Evolutionary conservation across 257 asterid species (phyloP).

Genomic region (Nyctanthes arbortristis): DNA sequence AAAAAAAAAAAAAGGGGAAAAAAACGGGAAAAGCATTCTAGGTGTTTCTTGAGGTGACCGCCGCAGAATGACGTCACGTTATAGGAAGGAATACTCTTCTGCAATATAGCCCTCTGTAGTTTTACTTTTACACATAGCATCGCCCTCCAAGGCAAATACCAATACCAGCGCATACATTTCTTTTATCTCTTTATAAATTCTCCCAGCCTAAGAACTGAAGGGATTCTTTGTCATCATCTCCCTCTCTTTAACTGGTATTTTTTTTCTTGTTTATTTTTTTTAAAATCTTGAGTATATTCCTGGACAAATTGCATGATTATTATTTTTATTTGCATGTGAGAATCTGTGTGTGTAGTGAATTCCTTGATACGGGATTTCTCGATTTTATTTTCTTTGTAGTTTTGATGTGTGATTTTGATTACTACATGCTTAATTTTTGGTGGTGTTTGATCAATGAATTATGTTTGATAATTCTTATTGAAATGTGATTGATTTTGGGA

Average conservation of each 20-base stretch:
- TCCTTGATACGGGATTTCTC: too few species aligned
- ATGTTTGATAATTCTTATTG: conserved; percentile 1
- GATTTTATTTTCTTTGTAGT: not conserved
- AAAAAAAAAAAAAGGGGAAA: not conserved
- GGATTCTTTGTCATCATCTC: conserved; percentile 24
- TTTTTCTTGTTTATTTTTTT: not conserved
- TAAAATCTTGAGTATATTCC: conserved; percentile 7
- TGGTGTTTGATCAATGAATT: not conserved
- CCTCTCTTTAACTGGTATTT: conserved; percentile 18
- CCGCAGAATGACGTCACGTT: not conserved
- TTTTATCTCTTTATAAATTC: conserved; percentile 5
- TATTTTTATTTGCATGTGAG: not conserved
- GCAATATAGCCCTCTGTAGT: not conserved
- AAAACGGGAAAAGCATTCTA: not conserved
- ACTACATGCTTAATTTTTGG: not conserved
- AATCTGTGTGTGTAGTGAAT: conserved; percentile 13
- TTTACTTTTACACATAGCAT: not conserved
- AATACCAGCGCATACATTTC: not conserved
- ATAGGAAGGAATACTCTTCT: not conserved
- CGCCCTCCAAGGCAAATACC: not conserved
- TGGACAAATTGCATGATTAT: conserved; percentile 7
- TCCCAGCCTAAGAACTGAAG: conserved; percentile 21
- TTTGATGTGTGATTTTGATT: not conserved
- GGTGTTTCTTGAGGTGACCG: conserved; percentile 17
- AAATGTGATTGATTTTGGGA: not conserved